These are phyloP conservation scores for Boechera stricta DNA, from an alignment of 345 rosid genomes.

Conservation along the genomic window DNA sequence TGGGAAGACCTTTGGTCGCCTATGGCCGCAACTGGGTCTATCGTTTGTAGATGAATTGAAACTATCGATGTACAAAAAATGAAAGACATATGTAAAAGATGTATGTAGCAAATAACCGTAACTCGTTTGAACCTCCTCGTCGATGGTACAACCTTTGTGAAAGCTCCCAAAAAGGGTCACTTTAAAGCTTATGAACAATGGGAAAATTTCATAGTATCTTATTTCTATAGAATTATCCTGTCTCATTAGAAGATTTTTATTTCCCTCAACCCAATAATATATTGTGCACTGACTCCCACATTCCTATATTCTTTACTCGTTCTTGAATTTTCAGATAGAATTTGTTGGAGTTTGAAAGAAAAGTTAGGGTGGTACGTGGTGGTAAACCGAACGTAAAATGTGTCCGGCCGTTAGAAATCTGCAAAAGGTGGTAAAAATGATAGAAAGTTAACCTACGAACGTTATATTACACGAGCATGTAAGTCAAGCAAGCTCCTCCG, in stretches of 20 bases:
- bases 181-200: too few relatives aligned
- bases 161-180: too few relatives aligned
- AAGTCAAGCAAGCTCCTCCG: too few relatives aligned
- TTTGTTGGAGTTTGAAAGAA: not conserved
- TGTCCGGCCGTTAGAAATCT: too few relatives aligned
- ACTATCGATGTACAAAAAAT: not conserved
- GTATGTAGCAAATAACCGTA: too few relatives aligned
- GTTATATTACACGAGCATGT: too few relatives aligned
- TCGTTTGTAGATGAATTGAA: not conserved
- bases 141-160: too few relatives aligned
- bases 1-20: constrained; percentile 6
- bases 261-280: not conserved
- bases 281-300: not conserved
- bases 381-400: not conserved
- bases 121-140: too few relatives aligned
- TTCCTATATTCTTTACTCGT: not conserved
- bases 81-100: too few relatives aligned
- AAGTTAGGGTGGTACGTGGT: not conserved
- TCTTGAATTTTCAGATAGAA: not conserved
- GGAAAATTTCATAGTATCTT: not conserved
- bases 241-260: not conserved
- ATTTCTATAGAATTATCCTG: not conserved
- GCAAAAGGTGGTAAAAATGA: too few relatives aligned
- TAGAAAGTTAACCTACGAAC: too few relatives aligned
- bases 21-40: constrained; percentile 3